A percentile compares a stretch with the other conserved stretches of the same genome.
These are phyloP conservation scores for Salix purpurea DNA, from an alignment of 345 rosid species.

Conservation along the genomic window DNA sequence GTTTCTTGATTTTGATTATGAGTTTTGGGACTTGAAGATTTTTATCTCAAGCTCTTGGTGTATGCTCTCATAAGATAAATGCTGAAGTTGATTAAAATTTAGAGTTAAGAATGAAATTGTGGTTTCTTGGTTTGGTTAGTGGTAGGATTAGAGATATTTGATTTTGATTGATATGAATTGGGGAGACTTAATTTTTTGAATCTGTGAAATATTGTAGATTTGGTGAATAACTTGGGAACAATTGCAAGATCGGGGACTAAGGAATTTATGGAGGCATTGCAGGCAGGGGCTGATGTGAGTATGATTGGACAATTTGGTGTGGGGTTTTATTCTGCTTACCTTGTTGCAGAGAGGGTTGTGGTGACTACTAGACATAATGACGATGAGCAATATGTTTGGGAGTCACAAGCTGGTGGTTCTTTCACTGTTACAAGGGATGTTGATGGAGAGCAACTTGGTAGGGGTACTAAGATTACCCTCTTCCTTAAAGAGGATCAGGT, in stretches of 20 bases:
- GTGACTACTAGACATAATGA: conserved; percentile 82
- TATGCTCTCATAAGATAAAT: no score
- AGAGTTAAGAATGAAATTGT: background rate
- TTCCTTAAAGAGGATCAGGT: conserved; percentile 85
- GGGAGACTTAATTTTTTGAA: background rate
- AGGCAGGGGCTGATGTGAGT: conserved; percentile 91
- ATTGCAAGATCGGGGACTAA: conserved; percentile 92
- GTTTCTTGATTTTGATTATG: background rate
- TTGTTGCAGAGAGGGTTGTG: conserved; percentile 75
- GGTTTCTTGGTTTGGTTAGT: background rate
- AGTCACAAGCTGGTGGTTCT: conserved; percentile 95
- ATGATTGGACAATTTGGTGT: conserved; percentile 96
- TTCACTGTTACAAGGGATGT: conserved; percentile 77
- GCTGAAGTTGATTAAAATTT: no score
- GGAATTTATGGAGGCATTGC: conserved; percentile 89
- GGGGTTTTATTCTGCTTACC: conserved; percentile 92
- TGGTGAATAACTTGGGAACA: conserved; percentile 88
- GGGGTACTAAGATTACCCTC: conserved; percentile 85
- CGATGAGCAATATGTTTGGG: conserved; percentile 83
- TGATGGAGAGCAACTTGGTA: conserved; percentile 70
- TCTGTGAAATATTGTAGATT: conserved; percentile 25
- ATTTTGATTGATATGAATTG: background rate
- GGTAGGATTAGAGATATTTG: background rate
- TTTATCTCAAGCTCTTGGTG: no score
- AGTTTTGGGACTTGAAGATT: background rate